These are phyloP conservation scores for Quercus bicolor DNA, from an alignment of 306 rosid genomes.

Conservation along the genomic window DNA sequence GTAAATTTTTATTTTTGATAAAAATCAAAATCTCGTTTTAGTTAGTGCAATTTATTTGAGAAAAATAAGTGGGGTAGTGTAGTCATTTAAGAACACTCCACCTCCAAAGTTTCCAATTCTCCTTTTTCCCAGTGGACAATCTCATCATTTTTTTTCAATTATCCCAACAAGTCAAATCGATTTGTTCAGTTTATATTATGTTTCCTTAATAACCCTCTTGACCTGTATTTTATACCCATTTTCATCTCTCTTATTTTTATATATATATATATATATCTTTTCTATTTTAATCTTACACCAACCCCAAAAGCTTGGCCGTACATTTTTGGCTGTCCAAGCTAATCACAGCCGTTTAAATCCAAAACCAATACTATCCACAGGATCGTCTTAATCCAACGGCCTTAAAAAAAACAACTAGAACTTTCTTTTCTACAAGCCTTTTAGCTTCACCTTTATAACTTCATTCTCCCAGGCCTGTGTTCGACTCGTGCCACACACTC, in stretches of 20 bases:
- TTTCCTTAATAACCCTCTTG: constrained; percentile 2
- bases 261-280: too few relatives aligned
- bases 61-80: neutral
- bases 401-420: constrained; percentile 21
- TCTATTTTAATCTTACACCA: constrained; percentile 1
- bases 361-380: constrained; percentile 1
- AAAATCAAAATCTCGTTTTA: too few relatives aligned
- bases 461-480: constrained; percentile 7
- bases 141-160: neutral
- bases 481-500: constrained; percentile 18
- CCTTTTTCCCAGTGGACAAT: neutral
- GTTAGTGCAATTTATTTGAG: too few relatives aligned
- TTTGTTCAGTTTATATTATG: neutral
- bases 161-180: too few relatives aligned
- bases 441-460: neutral
- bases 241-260: neutral
- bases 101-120: neutral
- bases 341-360: constrained; percentile 15
- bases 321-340: neutral
- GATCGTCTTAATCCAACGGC: constrained; percentile 34
- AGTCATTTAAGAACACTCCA: neutral
- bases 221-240: neutral
- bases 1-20: too few relatives aligned
- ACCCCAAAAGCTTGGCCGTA: neutral
- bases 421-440: constrained; percentile 9